Evolutionary conservation across 2,329 filamentous ascomycete species (phyloP).

Genomic region (Fusarium brevicatenulatum): DNA sequence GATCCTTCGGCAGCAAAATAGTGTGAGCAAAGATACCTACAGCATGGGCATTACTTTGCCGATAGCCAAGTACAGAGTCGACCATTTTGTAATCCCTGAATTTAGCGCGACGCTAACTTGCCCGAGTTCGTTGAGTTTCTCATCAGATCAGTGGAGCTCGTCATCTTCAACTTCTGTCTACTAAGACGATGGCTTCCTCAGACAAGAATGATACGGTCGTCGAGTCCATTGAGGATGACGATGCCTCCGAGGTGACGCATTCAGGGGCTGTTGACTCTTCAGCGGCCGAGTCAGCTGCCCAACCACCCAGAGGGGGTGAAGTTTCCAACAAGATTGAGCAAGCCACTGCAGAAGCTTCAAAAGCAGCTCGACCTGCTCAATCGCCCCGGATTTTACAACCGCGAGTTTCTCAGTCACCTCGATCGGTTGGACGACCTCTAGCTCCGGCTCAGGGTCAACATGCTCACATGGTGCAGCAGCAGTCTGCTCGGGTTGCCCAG

Average conservation of each 20-base stretch:
- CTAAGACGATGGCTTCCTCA: neutral
- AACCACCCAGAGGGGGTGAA: neutral
- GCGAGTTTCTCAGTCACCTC: neutral
- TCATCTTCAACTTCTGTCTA: neutral
- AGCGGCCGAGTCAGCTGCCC: neutral
- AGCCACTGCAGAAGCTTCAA: neutral
- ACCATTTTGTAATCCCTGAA: neutral
- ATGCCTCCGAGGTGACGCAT: neutral
- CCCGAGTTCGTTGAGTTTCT: slow-evolving; percentile 7
- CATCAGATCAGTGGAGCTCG: neutral
- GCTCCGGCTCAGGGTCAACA: neutral
- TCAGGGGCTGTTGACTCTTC: neutral
- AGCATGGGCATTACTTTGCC: fast-evolving
- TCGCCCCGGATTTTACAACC: neutral
- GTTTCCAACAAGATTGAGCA: neutral
- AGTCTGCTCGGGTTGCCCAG: neutral
- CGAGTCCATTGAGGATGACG: neutral
- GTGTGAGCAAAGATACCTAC: fast-evolving
- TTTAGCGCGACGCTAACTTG: slow-evolving; percentile 2
- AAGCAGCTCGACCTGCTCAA: neutral
- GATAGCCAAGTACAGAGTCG: neutral
- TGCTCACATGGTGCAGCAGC: neutral
- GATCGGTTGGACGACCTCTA: neutral
- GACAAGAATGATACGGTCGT: neutral
- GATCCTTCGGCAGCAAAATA: neutral